Evolutionary conservation across 176 grass and related monocot species (phyloP).

Genomic region (Bromus sterilis): DNA sequence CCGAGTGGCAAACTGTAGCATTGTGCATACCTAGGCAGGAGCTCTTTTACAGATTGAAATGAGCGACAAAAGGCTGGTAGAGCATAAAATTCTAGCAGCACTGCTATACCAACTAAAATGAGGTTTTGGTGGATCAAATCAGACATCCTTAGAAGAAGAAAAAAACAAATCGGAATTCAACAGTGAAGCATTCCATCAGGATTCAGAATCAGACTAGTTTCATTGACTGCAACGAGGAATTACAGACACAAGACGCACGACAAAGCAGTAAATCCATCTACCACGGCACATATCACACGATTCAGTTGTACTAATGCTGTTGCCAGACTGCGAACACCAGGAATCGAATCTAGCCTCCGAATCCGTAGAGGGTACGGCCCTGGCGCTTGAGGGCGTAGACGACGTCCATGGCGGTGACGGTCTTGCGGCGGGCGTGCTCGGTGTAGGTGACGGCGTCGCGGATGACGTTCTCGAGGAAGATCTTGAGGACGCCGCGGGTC

Average conservation of each 20-base stretch:
- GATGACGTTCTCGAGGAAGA: slow-evolving; percentile 98
- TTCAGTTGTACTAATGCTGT: too few relatives aligned
- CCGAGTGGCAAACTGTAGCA: neutral
- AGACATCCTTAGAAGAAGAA: neutral
- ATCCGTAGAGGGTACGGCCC: slow-evolving; percentile 83
- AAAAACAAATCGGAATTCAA: neutral
- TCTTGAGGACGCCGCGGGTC: slow-evolving; percentile 94
- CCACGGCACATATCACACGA: neutral
- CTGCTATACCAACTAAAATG: neutral
- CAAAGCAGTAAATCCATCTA: neutral
- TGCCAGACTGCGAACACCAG: neutral
- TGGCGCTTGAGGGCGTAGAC: slow-evolving; percentile 92
- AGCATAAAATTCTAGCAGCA: neutral
- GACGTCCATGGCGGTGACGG: slow-evolving; percentile 95
- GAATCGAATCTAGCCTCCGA: slow-evolving; percentile 48
- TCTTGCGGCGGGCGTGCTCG: slow-evolving; percentile 93
- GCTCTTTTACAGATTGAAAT: neutral
- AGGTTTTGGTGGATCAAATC: neutral
- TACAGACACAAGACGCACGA: neutral
- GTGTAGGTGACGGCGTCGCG: slow-evolving; percentile 95
- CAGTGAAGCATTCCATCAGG: too few relatives aligned
- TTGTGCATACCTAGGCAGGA: neutral
- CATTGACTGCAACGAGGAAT: neutral
- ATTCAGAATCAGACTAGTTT: neutral
- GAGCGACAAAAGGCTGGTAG: neutral